These are phyloP conservation scores for Arthrinium puccinioides DNA, from an alignment of 2,329 filamentous ascomycete genomes.

Conservation along the genomic window DNA sequence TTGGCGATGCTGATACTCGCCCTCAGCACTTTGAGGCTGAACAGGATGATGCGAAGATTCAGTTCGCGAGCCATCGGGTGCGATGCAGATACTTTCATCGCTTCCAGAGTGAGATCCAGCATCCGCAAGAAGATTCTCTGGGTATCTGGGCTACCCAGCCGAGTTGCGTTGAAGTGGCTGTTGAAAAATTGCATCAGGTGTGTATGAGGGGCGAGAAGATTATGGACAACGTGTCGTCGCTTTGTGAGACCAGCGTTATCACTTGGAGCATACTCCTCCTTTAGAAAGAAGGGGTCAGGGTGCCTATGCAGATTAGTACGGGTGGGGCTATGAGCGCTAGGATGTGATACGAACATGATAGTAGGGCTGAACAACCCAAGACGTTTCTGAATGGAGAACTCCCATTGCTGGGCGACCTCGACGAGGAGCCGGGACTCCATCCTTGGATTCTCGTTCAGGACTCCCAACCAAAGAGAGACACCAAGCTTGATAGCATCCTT, in stretches of 20 bases:
- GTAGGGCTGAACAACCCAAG: slow-evolving; percentile 73
- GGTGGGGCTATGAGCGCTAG: neutral
- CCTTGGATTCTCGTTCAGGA: slow-evolving; percentile 90
- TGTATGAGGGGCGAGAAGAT: slow-evolving; percentile 79
- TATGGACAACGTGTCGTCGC: slow-evolving; percentile 71
- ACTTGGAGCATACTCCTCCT: slow-evolving; percentile 87
- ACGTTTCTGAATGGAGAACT: slow-evolving; percentile 68
- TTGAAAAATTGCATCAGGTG: slow-evolving; percentile 81
- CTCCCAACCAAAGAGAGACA: slow-evolving; percentile 90
- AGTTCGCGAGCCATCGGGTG: slow-evolving; percentile 88
- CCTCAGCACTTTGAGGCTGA: slow-evolving; percentile 71
- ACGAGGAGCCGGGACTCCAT: slow-evolving; percentile 80
- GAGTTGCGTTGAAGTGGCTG: slow-evolving; percentile 90
- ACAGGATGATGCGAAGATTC: slow-evolving; percentile 81
- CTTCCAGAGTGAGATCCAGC: slow-evolving; percentile 70
- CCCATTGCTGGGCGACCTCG: slow-evolving; percentile 88
- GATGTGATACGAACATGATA: slow-evolving; percentile 46
- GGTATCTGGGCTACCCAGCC: slow-evolving; percentile 75
- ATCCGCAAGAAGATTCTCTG: slow-evolving; percentile 78
- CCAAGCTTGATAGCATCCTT: slow-evolving; percentile 95
- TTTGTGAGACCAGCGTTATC: slow-evolving; percentile 69
- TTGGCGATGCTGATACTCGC: slow-evolving; percentile 60
- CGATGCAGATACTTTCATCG: slow-evolving; percentile 59
- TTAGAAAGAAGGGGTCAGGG: slow-evolving; percentile 81
- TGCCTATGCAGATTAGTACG: slow-evolving; percentile 37